Evolutionary conservation across 2,329 filamentous ascomycete species (phyloP).

Genomic region (Basipetospora chlamydospora): DNA sequence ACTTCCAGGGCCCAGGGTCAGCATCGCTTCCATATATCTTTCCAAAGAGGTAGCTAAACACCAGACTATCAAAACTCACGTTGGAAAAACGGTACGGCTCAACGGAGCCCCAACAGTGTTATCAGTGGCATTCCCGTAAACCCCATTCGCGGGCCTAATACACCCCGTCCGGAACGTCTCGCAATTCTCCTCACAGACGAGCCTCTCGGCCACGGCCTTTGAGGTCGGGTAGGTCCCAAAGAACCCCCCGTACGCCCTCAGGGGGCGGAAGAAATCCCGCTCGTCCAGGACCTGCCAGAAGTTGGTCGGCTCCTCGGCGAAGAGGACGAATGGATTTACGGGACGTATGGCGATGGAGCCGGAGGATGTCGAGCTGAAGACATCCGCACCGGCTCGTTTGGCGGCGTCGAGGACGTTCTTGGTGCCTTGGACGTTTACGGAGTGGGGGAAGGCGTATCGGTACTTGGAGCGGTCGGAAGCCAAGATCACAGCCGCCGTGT

Average conservation of each 20-base stretch:
- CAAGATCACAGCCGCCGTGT: slow-evolving; percentile 36
- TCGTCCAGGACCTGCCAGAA: slow-evolving; percentile 29
- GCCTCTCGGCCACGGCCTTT: slow-evolving; percentile 32
- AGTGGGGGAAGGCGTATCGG: slow-evolving; percentile 25
- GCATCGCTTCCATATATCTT: too few relatives aligned
- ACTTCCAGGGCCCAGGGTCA: too few relatives aligned
- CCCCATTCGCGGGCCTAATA: slow-evolving; percentile 35
- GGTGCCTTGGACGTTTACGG: slow-evolving; percentile 34
- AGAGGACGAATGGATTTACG: slow-evolving; percentile 25
- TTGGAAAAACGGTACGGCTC: slow-evolving; percentile 12
- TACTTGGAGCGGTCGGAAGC: slow-evolving; percentile 28
- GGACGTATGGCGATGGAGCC: slow-evolving; percentile 28
- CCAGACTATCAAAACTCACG: not conserved
- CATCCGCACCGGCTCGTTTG: slow-evolving; percentile 24
- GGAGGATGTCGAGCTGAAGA: slow-evolving; percentile 33
- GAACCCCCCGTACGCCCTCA: slow-evolving; percentile 25
- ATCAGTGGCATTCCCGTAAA: slow-evolving; percentile 32
- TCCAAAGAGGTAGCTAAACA: not conserved
- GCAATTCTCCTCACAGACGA: slow-evolving; percentile 28
- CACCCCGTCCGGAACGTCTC: slow-evolving; percentile 32
- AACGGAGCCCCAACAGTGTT: slow-evolving; percentile 23
- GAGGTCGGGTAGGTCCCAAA: slow-evolving; percentile 33
- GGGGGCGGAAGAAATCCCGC: slow-evolving; percentile 21
- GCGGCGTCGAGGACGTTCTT: slow-evolving; percentile 31
- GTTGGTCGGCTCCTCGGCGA: slow-evolving; percentile 21